Evolutionary conservation across 768 basidiomycete genomes (phyloP), one percentile per base, ranked within the genome.

Genomic region (Panellus pusillus): DNA sequence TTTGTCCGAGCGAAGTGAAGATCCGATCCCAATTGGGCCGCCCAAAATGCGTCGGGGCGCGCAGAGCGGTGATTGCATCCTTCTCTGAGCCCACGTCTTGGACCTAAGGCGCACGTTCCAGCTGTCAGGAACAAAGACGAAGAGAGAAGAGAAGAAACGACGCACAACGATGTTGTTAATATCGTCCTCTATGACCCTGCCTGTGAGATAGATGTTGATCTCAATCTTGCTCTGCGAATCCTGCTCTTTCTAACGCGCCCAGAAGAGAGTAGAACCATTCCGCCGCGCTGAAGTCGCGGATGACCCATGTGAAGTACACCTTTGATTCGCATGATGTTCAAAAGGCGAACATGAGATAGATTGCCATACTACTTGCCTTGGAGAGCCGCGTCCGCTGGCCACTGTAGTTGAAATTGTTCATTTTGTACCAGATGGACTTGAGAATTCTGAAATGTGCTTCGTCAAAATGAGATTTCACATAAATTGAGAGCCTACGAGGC

Each of bases 211-310:
- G n/a, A n/a, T n/a, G n/a, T n/a, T n/a, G n/a, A n/a, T n/a, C n/a
- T n/a, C n/a, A n/a, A n/a, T 96, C 58, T 84, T 73, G 67, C 88
- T 86, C 68, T 84, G 82, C 9, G 79, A 80, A 65, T 98, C 94
- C 67, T 97, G 92, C 60, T 92, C 92, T 68, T 97, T n/a, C 94
- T 61, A 96, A 90, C 18, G 95, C 94, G 61, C 91, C 84, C 55
- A 98, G 75, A 28, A 98, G 82, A 7, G 90, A 91, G 72, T 95
- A 92, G 83, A 97, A 97, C 91, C 91, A 93, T 67, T 92, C 91
- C 5, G 91, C 90, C 36, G 81, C 80, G 57, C 88, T 90, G 65
- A 92, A 93, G 69, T 95, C 93, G 62, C 91, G 88, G 67, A 96
- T 96, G 64, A 95, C 92, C 93, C 93, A 95, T 14, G 91, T 91